Base-by-base conservation (phyloP, 352 stramenopile species). In the Phytopythium boreale region DNA sequence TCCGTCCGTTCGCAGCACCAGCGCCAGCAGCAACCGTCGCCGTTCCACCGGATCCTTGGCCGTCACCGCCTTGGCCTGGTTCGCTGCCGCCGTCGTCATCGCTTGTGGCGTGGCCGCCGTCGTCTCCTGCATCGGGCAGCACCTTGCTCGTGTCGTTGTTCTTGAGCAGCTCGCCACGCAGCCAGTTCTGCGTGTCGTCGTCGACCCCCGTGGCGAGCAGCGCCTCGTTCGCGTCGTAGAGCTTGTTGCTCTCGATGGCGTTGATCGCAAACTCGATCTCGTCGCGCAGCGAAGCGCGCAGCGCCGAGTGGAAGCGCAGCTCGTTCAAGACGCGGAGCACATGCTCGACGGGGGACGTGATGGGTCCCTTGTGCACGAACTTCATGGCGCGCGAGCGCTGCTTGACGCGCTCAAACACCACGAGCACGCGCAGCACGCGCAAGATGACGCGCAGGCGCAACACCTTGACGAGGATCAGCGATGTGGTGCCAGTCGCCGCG, bases 321-420 rank as follows among this genome's bases (percentile, higher is more conserved):
- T 96, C 88, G 49, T 92, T 84, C 1, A 96, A 69, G 11, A 91
- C 50, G 4, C 70, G 71, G 24, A 96, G 64, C 49, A 96, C 87
- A 36, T 88, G 83, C 67, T 96, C 88, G 31, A 95, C 79, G 0
- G 88, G 84, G 1, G 88, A 90, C 51, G 84, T 87, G 51, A 93
- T 91, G 10, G 74, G 75, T 14, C 82, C 78, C 39, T 86, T 87
- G 31, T 91, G 84, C 34, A 82, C 74, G 53, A 92, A 75, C 41
- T 90, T 89, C 76, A 96, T 91, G 12, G 80, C 76, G 53, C 73
- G 74, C 20, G 83, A 92, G 17, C 87, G 69, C 64, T 93, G 82
- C 62, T 93, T 94, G 26, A 96, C 71, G n/a, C 88, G 68, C 61
- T 96, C 88, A 61, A 95, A 92, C 15, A 96, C 88, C 27, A 96